These are phyloP conservation scores for Zygosaccharomyces sapae DNA, from an alignment of 1,139 yeast genomes.

Conservation along the genomic window DNA sequence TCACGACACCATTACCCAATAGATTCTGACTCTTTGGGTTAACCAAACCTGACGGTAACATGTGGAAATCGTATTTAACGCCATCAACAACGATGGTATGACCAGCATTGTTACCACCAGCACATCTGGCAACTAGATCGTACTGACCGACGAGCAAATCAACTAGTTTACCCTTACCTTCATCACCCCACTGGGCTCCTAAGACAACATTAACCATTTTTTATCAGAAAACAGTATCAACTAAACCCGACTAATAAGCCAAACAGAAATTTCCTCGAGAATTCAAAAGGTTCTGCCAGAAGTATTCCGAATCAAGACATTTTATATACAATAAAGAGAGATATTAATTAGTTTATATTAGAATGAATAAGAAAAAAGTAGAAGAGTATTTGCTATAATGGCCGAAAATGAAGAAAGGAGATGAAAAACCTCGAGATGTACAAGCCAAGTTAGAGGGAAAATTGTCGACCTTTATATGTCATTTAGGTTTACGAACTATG, in stretches of 20 bases:
- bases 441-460: not conserved
- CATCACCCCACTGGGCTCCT: slow-evolving; percentile 99
- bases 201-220: slow-evolving; percentile 63
- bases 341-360: not conserved
- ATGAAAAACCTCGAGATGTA: too few species aligned
- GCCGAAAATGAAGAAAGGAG: too few species aligned
- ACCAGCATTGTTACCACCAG: slow-evolving; percentile 99
- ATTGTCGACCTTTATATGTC: not conserved
- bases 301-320: not conserved
- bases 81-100: slow-evolving; percentile 93
- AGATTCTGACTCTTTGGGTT: slow-evolving; percentile 86
- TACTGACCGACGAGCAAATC: slow-evolving; percentile 89
- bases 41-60: slow-evolving; percentile 95
- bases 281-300: not conserved
- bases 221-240: not conserved
- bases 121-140: slow-evolving; percentile 97
- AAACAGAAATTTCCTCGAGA: not conserved
- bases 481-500: not conserved
- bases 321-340: not conserved
- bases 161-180: slow-evolving; percentile 97
- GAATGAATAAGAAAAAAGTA: not conserved
- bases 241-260: not conserved
- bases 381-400: not conserved
- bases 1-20: slow-evolving; percentile 94
- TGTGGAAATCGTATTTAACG: slow-evolving; percentile 92